Evolutionary conservation across 2,329 filamentous ascomycete species (phyloP).

Genomic region (Grosmannia serpens): DNA sequence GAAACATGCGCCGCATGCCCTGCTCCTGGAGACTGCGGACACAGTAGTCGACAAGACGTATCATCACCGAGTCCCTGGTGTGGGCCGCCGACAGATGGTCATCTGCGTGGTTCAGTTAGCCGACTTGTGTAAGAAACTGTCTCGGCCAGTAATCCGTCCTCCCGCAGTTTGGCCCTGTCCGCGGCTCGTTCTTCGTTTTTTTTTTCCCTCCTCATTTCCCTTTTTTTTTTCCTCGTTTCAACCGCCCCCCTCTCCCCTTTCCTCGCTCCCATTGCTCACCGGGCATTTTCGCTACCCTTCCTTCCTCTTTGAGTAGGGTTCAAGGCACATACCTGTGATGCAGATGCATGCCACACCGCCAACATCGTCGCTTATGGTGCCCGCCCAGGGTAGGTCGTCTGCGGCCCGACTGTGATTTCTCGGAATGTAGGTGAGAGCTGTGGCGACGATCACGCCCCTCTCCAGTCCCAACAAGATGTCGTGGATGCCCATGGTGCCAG

Average conservation of each 20-base stretch:
- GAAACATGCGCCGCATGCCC: slow-evolving; percentile 42
- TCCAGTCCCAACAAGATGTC: slow-evolving; percentile 45
- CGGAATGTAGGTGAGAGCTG: slow-evolving; percentile 42
- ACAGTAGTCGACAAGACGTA: slow-evolving; percentile 42
- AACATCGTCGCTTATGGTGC: slow-evolving; percentile 35
- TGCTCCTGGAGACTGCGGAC: slow-evolving; percentile 32
- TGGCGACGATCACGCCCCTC: slow-evolving; percentile 35
- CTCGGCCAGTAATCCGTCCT: background rate
- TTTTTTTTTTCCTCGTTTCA: background rate
- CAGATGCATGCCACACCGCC: slow-evolving; percentile 52
- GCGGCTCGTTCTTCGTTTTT: background rate
- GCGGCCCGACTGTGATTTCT: slow-evolving; percentile 32
- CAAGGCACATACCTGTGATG: slow-evolving; percentile 31
- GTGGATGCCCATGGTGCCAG: slow-evolving; percentile 32
- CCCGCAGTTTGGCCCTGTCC: background rate
- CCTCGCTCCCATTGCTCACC: background rate
- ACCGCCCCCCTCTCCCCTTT: background rate
- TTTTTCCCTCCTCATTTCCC: background rate
- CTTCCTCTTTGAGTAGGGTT: background rate
- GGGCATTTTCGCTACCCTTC: background rate
- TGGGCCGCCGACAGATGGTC: slow-evolving; percentile 30
- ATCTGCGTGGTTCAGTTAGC: slow-evolving; percentile 20
- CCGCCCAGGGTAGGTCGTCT: slow-evolving; percentile 44
- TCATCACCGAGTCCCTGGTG: slow-evolving; percentile 36
- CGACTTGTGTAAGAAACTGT: background rate